Percentiles rank a stretch among this genome's conserved stretches.
phyloP scores from a whole-genome alignment of 108 stramenopile genomes.

The Skeletonema grethae region DNA sequence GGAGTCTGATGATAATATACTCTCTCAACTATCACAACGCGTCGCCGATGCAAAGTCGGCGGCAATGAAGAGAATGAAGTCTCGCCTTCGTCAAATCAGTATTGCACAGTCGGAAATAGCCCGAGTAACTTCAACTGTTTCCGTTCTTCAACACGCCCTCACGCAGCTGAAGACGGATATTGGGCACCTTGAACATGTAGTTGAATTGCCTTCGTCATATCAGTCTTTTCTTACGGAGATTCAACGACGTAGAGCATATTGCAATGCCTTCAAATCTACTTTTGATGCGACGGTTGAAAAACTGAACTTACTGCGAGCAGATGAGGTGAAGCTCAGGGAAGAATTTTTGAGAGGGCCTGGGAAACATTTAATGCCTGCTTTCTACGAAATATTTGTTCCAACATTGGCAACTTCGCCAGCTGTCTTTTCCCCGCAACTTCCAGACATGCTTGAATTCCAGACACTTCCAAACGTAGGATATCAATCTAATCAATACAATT shows the following conservation, averaged over 20 bases:
- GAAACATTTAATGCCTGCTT: slow-evolving; percentile 83
- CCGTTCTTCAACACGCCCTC: slow-evolving; percentile 71
- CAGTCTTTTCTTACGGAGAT: slow-evolving; percentile 71
- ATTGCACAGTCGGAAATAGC: slow-evolving; percentile 79
- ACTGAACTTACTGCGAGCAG: slow-evolving; percentile 71
- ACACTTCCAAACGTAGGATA: slow-evolving; percentile 65
- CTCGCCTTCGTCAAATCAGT: slow-evolving; percentile 77
- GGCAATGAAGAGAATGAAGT: slow-evolving; percentile 82
- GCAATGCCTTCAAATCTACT: slow-evolving; percentile 70
- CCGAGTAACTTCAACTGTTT: slow-evolving; percentile 64
- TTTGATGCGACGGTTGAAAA: slow-evolving; percentile 57
- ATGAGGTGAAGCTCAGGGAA: slow-evolving; percentile 81
- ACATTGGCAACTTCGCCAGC: slow-evolving; percentile 85
- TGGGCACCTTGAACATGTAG: slow-evolving; percentile 78
- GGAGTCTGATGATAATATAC: slow-evolving; percentile 59
- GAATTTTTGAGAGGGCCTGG: slow-evolving; percentile 80
- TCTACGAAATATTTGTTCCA: slow-evolving; percentile 85
- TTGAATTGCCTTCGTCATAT: slow-evolving; percentile 69
- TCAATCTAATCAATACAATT: slow-evolving; percentile 10
- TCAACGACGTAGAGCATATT: slow-evolving; percentile 72
- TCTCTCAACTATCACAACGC: slow-evolving; percentile 63
- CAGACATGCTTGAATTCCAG: slow-evolving; percentile 72
- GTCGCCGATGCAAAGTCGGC: slow-evolving; percentile 76
- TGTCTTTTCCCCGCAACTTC: slow-evolving; percentile 79
- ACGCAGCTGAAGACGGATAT: slow-evolving; percentile 72